A percentile compares a stretch with the other conserved stretches of the same genome.
phyloP scores from a whole-genome alignment of 139 green algal species.

The Ulvella scutata region DNA sequence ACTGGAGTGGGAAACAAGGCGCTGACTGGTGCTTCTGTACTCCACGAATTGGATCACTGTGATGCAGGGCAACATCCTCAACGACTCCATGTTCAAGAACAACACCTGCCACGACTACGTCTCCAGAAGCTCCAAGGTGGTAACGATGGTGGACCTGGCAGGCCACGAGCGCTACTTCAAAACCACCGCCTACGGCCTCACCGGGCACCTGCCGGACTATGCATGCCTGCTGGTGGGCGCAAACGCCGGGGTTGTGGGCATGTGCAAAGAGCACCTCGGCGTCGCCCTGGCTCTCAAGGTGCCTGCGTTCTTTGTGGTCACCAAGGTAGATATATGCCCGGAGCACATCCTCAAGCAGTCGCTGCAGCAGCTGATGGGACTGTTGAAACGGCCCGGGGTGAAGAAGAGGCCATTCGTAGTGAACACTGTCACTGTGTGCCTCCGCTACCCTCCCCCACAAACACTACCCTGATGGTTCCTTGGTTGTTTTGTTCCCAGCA shows the following conservation, averaged over 20 bases:
- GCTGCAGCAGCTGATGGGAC: constrained; percentile 40
- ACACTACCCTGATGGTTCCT: no score
- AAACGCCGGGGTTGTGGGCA: constrained; percentile 54
- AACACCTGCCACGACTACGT: constrained; percentile 64
- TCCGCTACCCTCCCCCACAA: no score
- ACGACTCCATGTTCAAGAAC: constrained; percentile 58
- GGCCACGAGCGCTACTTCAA: constrained; percentile 85
- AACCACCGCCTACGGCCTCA: constrained; percentile 74
- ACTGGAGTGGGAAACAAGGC: no score
- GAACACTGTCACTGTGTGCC: no score
- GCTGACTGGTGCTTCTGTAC: background rate
- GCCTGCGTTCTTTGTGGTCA: constrained; percentile 79
- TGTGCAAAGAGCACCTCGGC: constrained; percentile 85
- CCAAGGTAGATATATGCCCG: constrained; percentile 76
- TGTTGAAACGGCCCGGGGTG: constrained; percentile 80
- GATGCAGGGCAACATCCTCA: constrained; percentile 45
- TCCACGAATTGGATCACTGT: background rate
- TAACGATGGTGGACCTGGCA: constrained; percentile 80
- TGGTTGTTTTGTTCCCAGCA: no score
- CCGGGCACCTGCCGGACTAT: constrained; percentile 55
- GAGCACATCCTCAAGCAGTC: constrained; percentile 78
- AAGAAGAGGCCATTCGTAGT: constrained; percentile 76
- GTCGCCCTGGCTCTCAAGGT: constrained; percentile 79
- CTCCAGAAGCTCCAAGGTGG: constrained; percentile 45
- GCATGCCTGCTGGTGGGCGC: constrained; percentile 41